These are phyloP conservation scores for Aspergillus sclerotiicarbonarius DNA, from an alignment of 495 filamentous ascomycete species.

Conservation along the genomic window DNA sequence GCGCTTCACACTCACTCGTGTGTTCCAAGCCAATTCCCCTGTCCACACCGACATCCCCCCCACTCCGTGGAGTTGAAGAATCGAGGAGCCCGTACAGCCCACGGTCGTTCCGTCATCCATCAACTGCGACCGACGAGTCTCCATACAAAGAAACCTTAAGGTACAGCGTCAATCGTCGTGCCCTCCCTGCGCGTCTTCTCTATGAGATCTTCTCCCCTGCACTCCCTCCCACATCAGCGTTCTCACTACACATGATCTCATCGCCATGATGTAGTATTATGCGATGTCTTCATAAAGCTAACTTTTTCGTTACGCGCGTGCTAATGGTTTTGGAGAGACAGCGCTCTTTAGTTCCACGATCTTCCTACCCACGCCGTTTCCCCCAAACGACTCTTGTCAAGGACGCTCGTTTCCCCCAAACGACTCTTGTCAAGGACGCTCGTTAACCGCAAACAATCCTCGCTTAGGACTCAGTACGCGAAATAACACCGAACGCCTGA, in stretches of 20 bases:
- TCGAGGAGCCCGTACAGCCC: neutral
- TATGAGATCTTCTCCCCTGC: neutral
- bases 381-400: too few species aligned
- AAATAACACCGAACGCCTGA: neutral
- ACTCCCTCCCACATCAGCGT: constrained; percentile 6
- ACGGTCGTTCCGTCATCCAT: neutral
- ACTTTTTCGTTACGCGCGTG: constrained; percentile 23
- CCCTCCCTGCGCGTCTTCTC: neutral
- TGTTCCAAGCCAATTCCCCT: neutral
- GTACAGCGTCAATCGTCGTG: neutral
- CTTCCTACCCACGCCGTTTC: constrained; percentile 5
- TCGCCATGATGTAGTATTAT: constrained; percentile 5
- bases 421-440: too few species aligned
- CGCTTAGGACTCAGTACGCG: neutral
- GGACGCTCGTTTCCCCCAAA: too few species aligned
- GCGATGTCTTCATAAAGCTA: constrained; percentile 14
- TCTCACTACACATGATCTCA: constrained; percentile 8
- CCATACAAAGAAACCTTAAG: neutral
- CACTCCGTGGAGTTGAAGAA: neutral
- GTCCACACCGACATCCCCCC: neutral
- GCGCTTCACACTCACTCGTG: neutral
- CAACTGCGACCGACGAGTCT: neutral
- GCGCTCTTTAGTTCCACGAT: constrained; percentile 18
- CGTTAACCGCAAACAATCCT: neutral
- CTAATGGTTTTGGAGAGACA: constrained; percentile 17